These are phyloP conservation scores for Penicillium aurantiogriseum DNA, from an alignment of 2,329 filamentous ascomycete genomes.

Conservation along the genomic window DNA sequence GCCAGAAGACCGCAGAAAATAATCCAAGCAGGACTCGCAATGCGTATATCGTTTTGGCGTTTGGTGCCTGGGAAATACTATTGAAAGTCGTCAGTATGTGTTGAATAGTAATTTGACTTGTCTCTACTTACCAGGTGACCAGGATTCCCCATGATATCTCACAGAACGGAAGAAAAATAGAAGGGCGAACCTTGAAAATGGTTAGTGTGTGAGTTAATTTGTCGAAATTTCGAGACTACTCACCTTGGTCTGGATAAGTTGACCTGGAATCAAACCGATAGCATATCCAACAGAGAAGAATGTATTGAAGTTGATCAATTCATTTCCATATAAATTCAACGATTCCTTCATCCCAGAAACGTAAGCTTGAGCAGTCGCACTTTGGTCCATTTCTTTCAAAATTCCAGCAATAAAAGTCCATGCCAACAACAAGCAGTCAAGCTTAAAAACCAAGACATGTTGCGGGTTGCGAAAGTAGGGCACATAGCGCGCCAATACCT, in stretches of 20 bases:
- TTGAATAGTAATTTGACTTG: not conserved
- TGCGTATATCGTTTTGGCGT: slow-evolving; percentile 6
- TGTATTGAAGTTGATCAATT: slow-evolving; percentile 9
- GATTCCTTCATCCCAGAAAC: slow-evolving; percentile 11
- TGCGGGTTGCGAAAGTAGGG: slow-evolving; percentile 6
- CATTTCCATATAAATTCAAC: slow-evolving; percentile 6
- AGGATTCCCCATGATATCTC: slow-evolving; percentile 9
- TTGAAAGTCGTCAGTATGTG: not conserved
- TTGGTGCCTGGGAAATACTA: slow-evolving; percentile 7
- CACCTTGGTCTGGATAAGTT: slow-evolving; percentile 10
- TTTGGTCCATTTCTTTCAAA: slow-evolving; percentile 7
- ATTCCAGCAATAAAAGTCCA: slow-evolving; percentile 11
- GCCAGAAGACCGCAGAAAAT: slow-evolving; percentile 10
- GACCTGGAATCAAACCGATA: slow-evolving; percentile 7
- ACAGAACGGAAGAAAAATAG: slow-evolving; percentile 7
- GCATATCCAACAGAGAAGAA: slow-evolving; percentile 11
- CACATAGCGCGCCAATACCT: not conserved
- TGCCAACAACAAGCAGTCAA: slow-evolving; percentile 4
- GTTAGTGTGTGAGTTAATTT: not conserved
- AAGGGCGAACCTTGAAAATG: not conserved
- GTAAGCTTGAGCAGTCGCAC: slow-evolving; percentile 8
- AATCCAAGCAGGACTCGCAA: slow-evolving; percentile 5
- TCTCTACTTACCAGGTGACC: slow-evolving; percentile 2
- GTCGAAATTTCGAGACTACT: not conserved
- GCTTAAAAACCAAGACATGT: slow-evolving; percentile 7